Evolutionary conservation across 2,329 filamentous ascomycete species (phyloP), one percentile per base, ranked within the genome.

Genomic region (Colletotrichum gigasporum): DNA sequence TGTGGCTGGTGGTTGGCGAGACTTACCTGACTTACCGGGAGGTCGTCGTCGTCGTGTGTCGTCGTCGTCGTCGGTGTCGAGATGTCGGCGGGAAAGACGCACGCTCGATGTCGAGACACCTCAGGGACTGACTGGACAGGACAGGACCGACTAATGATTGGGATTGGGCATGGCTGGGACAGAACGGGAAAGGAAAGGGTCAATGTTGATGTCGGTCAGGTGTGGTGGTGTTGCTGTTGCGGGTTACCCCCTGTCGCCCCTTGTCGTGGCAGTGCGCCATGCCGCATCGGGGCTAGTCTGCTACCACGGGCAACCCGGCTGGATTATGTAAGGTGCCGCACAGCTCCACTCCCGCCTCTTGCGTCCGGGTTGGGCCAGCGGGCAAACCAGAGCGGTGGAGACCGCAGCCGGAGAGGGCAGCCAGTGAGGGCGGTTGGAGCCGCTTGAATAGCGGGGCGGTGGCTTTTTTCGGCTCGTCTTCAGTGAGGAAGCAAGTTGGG

Each of bases 181-280:
- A 54, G 42, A 37, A 47, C 41, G 32, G 61, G 65, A 61, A 59
- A 53, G 55, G 61, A 55, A 56, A 63, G 53, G 63, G 63, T 48
- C 58, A 65, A 66, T 67, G 65, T 67, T 67, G 65, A 67, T 67
- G 56, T 65, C 50, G 62, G 62, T 65, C 62, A 62, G 61, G 56
- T 34, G 55, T 61, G 54, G 30, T 54, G 62, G 34, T 56, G 63
- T 63, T 65, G 63, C 63, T 67, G 59, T 68, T 66, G 62, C 56
- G 62, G 48, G 66, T 55, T 63, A 51, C 39, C 63, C 52, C 65
- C 65, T 65, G 63, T 63, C 63, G 35, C 37, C 58, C 63, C 65
- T 59, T 66, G 62, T 58, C 53, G 53, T 64, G 63, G 66, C 63
- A 68, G 51, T n/a, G 37, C 63, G 54, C 63, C 32, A 53, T 56